phyloP scores from a whole-genome alignment of 2,329 filamentous ascomycete genomes.

The Phialophora verrucosa region DNA sequence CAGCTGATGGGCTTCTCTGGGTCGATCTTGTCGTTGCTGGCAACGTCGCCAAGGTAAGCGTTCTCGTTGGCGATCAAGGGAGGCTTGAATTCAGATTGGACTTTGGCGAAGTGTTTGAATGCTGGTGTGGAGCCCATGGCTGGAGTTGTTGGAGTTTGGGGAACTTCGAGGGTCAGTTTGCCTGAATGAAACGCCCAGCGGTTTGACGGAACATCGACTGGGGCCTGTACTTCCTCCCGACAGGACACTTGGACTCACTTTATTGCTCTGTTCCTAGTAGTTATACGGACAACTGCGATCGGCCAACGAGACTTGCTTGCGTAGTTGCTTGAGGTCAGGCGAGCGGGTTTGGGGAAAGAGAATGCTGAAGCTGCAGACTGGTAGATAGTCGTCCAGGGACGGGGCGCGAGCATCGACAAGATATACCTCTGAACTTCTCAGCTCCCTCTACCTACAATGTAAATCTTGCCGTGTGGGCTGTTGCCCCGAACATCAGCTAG shows the following conservation, averaged over 20 bases:
- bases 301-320: no score
- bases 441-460: constrained; percentile 10
- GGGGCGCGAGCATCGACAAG: constrained; percentile 17
- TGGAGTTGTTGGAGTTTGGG: constrained; percentile 8
- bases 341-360: constrained; percentile 18
- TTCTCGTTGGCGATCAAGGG: constrained; percentile 72
- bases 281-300: constrained; percentile 1
- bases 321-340: constrained; percentile 1
- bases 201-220: background rate
- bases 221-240: background rate
- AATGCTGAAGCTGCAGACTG: constrained; percentile 12
- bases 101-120: constrained; percentile 60
- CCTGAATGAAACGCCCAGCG: constrained; percentile 19
- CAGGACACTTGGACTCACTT: constrained; percentile 5
- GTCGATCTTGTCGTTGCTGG: constrained; percentile 61
- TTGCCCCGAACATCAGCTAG: constrained; percentile 18
- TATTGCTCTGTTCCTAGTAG: constrained; percentile 1
- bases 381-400: constrained; percentile 20
- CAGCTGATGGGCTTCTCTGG: constrained; percentile 65
- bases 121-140: constrained; percentile 30
- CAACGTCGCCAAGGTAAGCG: constrained; percentile 69
- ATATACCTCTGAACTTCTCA: constrained; percentile 21
- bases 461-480: constrained; percentile 2
- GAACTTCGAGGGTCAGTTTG: constrained; percentile 14
- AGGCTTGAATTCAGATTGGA: constrained; percentile 66